Conservation (phyloP, 441 rosid species). For the Eugenia klotzschiana region DNA sequence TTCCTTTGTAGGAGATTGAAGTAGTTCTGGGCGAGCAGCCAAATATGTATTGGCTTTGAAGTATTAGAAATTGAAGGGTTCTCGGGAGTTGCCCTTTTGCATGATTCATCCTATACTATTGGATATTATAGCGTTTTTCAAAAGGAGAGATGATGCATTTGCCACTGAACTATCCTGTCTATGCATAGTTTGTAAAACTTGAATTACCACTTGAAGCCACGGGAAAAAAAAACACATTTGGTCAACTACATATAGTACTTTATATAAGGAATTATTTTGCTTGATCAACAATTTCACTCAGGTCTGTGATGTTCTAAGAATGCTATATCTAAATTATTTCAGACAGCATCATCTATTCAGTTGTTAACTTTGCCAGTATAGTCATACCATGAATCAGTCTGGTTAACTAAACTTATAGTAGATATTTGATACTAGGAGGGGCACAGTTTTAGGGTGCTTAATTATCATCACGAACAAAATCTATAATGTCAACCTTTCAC, state of each 20-base stretch:
- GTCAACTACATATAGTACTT: neutral
- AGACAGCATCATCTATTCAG: neutral
- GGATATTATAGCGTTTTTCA: neutral
- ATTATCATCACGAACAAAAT: neutral
- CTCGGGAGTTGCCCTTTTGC: neutral
- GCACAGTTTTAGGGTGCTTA: neutral
- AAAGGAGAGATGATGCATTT: neutral
- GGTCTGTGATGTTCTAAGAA: neutral
- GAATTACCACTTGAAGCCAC: neutral
- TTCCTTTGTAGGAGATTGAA: neutral
- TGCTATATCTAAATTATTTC: neutral
- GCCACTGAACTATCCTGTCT: neutral
- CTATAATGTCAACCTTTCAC: neutral
- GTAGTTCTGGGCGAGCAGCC: neutral
- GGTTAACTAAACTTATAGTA: neutral
- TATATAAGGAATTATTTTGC: neutral
- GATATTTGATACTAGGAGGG: neutral
- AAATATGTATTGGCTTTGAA: neutral
- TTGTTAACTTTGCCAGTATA: neutral
- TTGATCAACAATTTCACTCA: neutral
- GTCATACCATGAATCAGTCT: neutral
- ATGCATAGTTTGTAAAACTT: neutral
- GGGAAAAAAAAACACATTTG: neutral
- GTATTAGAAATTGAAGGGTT: neutral
- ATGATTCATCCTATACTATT: neutral